Base-by-base conservation (phyloP, 1,284 basidiomycete genomes). In the Xerocomus nothofagi region DNA sequence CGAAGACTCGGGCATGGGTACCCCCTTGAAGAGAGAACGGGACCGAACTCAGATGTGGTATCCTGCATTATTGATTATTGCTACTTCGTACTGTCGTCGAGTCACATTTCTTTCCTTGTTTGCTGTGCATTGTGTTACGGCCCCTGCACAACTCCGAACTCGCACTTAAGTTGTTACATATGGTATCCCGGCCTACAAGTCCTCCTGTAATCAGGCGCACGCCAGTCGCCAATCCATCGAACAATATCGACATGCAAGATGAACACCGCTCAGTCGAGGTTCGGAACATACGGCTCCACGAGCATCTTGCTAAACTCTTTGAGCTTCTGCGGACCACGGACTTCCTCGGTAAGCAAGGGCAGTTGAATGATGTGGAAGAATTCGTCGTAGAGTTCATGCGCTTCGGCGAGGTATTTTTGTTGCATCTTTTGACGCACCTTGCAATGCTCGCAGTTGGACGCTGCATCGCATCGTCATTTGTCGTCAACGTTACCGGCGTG, bases 321-420 rank as follows among this genome's bases (percentile, higher is more conserved):
- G 57, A 99, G 81, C 76, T 92, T 96, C 67, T 93, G 89, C 0
- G 93, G 90, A 3, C 96, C 96, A 59, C 97, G 81, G 4, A 99
- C 94, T 73, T 99, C 97, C 68, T 98, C 94, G 5, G 95, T 98
- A 51, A 98, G 80, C 31, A 99, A 75, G 3, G 96, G 96, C 49
- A 99, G 82, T 67, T 88, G 85, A 38, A 97, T 73, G 61, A 98
- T 95, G 68, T 98, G 93, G 84, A 98, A 98, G 68, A 96, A 95
- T 66, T 98, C 92, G 71, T 93, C 91, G 66, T 97, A 97, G 49
- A 97, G 84, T 66, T 97, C 93, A 69, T 96, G 91, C 23, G 94
- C 93, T 73, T 97, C 94, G 47, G 77, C 79, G 26, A 98, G 82
- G 69, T 98, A 98, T 71, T 97, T 98, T 71, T 95, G 92, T 73